These are phyloP conservation scores for Elongisporangium anandrum DNA, from an alignment of 352 stramenopile genomes.

Conservation along the genomic window DNA sequence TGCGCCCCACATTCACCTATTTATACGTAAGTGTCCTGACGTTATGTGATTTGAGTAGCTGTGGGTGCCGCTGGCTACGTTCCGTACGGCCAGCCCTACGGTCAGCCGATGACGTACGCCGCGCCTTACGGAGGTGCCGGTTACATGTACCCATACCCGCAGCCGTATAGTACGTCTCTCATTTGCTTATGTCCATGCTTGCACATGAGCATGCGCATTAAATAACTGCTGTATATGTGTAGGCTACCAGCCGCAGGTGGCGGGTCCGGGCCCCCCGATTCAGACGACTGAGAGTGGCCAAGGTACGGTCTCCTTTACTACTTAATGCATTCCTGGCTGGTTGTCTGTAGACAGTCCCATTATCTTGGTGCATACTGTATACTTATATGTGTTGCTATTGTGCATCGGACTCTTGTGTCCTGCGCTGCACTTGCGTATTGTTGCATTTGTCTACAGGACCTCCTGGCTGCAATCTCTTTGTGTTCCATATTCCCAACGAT, in stretches of 20 bases:
- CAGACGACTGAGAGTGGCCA: slow-evolving; percentile 86
- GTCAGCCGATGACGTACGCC: slow-evolving; percentile 73
- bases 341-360: slow-evolving; percentile 15
- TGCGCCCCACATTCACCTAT: neutral
- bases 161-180: slow-evolving; percentile 57
- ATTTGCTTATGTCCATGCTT: neutral
- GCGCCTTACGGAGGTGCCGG: slow-evolving; percentile 60
- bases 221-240: neutral
- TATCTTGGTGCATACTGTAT: slow-evolving; percentile 17
- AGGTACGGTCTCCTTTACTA: slow-evolving; percentile 41
- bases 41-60: neutral
- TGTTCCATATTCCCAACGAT: slow-evolving; percentile 98
- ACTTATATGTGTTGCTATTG: slow-evolving; percentile 11
- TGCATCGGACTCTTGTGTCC: slow-evolving; percentile 28
- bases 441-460: slow-evolving; percentile 57
- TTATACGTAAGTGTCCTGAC: neutral
- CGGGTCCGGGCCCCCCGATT: slow-evolving; percentile 80
- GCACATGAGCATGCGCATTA: neutral
- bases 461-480: slow-evolving; percentile 96
- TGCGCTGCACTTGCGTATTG: slow-evolving; percentile 24
- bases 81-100: slow-evolving; percentile 72
- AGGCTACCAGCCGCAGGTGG: slow-evolving; percentile 84
- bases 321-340: slow-evolving; percentile 7
- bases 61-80: slow-evolving; percentile 44
- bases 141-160: slow-evolving; percentile 86